Base-by-base conservation (phyloP, 2,329 filamentous ascomycete genomes). In the Alternaria atra region DNA sequence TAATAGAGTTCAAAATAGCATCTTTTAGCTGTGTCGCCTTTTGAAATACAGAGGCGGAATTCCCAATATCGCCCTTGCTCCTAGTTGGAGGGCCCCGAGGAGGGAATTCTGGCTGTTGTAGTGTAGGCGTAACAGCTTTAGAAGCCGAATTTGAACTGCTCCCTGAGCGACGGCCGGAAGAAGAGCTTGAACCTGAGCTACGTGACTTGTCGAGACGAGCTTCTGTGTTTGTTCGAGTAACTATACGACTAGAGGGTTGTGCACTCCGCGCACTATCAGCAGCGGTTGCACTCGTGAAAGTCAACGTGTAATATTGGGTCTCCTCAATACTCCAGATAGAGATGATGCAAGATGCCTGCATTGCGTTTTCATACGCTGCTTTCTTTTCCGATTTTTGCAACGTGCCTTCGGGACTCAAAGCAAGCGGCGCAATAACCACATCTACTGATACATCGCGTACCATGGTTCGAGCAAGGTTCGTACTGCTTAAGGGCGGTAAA, bases 1-100 rank as follows among this genome's bases (percentile, higher is more conserved):
- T 86, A 27, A 91, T 91, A 39, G 88, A 91, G 72, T 93, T 90
- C 6, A 94, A 80, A 17, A 94, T 83, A 1, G 91, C 90, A 73
- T 94, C 91, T 75, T 93, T 94, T 81, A 94, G 87, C 52, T 89
- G 83, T 7, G 86, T 87, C 55, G 91, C 87, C 73, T 93, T 94
- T 69, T 91, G 88, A 25, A 93, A 83, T 12, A 90, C 82, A 0
- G 90, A 90, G 0, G 90, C 88, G 2, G 86, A 83, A 56, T 84
- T 84, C 0, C 86, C 82, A n/a, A 84, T 76, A 5, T 84, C 80
- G 9, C 83, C 55, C 9, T 63, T 68, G 23, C 58, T 82, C 44
- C 83, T 83, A 1, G 85, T 82, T 0, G 90, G 90, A 1, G 89
- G 89, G 0, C 89, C 90, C 71, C 87, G 82, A 0, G 90, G 90